These are phyloP conservation scores for Cystobasidium ongulense DNA, from an alignment of 768 basidiomycete genomes.

Conservation along the genomic window DNA sequence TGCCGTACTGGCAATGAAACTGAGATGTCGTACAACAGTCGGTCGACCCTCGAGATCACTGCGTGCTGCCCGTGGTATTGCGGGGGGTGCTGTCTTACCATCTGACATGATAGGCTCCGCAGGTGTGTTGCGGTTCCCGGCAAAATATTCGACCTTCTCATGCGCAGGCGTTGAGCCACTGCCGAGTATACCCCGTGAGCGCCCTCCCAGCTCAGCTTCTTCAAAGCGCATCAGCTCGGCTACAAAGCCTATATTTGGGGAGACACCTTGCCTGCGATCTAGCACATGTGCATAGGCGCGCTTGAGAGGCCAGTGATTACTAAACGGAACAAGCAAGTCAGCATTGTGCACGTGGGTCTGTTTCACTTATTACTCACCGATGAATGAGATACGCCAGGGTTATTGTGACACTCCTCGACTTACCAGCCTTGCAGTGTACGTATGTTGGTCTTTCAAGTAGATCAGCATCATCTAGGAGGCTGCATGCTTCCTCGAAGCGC, in stretches of 20 bases:
- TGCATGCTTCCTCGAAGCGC: slow-evolving; percentile 68
- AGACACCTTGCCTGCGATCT: slow-evolving; percentile 85
- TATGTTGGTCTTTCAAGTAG: slow-evolving; percentile 81
- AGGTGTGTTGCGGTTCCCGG: background rate
- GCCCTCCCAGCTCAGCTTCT: slow-evolving; percentile 51
- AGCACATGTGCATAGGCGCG: slow-evolving; percentile 84
- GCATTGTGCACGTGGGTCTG: background rate
- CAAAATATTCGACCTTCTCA: slow-evolving; percentile 7
- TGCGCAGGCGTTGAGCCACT: slow-evolving; percentile 7
- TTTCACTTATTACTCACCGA: slow-evolving; percentile 41
- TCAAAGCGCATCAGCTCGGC: slow-evolving; percentile 95
- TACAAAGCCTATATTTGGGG: slow-evolving; percentile 90
- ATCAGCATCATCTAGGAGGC: slow-evolving; percentile 62
- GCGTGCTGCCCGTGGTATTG: background rate
- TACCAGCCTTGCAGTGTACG: slow-evolving; percentile 93
- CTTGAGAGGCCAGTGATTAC: slow-evolving; percentile 91
- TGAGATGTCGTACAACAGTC: slow-evolving; percentile 27
- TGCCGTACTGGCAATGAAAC: slow-evolving; percentile 24
- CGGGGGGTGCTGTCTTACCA: background rate
- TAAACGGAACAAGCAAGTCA: background rate
- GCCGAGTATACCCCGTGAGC: slow-evolving; percentile 15
- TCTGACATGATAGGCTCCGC: background rate
- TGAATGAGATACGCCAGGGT: slow-evolving; percentile 97
- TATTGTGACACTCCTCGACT: slow-evolving; percentile 88
- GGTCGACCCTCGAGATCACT: slow-evolving; percentile 19